phyloP scores from a whole-genome alignment of 2,329 filamentous ascomycete species.

The Neofusicoccum laricinum region DNA sequence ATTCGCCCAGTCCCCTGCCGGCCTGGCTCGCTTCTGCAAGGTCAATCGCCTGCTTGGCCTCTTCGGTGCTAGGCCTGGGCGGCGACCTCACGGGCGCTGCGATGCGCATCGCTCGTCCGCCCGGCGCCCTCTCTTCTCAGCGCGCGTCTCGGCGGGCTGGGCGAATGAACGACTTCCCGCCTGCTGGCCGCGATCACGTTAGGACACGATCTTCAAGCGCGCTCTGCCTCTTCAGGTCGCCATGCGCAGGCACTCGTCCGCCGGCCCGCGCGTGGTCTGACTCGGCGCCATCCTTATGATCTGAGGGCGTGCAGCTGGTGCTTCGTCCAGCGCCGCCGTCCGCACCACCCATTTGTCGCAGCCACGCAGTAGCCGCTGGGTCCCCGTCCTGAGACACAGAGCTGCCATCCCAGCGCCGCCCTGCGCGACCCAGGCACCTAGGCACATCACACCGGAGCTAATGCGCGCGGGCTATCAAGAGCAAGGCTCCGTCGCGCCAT shows the following conservation, averaged over 20 bases:
- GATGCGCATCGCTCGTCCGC: constrained; percentile 10
- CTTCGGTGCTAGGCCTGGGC: not conserved
- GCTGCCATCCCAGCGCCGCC: not conserved
- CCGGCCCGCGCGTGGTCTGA: constrained; percentile 4
- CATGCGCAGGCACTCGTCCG: not conserved
- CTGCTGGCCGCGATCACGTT: constrained; percentile 7
- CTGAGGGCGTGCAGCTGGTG: not conserved
- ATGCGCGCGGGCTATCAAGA: constrained; percentile 6
- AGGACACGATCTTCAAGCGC: constrained; percentile 1
- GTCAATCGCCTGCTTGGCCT: constrained; percentile 4
- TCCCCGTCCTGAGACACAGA: constrained; percentile 1
- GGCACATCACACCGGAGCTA: constrained; percentile 4
- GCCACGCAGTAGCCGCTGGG: not conserved
- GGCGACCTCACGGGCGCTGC: not conserved
- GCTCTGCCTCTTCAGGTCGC: not conserved
- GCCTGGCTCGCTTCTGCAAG: constrained; percentile 12
- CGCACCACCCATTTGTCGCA: not conserved
- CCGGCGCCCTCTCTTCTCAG: constrained; percentile 8
- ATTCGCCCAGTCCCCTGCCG: constrained; percentile 13
- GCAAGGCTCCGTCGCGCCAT: constrained; percentile 12
- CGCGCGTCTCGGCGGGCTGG: not conserved
- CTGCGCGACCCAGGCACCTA: not conserved
- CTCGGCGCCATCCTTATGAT: constrained; percentile 1
- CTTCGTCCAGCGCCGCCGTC: not conserved
- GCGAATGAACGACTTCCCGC: constrained; percentile 8